Conservation (phyloP, 495 filamentous ascomycete genomes). For the Arthonia radiata region DNA sequence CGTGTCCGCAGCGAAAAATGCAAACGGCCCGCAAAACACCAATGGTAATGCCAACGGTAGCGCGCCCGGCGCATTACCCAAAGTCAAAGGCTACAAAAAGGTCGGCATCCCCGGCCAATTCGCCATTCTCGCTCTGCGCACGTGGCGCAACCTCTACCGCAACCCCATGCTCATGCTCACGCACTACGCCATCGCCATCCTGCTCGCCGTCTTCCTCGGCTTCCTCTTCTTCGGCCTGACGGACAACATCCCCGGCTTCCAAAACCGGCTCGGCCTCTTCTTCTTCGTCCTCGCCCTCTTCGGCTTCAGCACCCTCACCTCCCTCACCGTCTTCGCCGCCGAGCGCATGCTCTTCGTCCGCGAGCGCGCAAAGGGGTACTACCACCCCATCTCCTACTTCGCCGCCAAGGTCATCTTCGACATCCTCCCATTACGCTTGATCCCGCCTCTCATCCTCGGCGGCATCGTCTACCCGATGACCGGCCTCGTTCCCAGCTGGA, state of each 20-base stretch:
- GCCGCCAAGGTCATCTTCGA: conserved; percentile 84
- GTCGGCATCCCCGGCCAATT: conserved; percentile 63
- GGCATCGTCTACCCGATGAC: conserved; percentile 96
- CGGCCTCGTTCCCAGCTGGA: conserved; percentile 60
- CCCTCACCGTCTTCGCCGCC: conserved; percentile 75
- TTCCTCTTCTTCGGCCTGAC: conserved; percentile 92
- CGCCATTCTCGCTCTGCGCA: conserved; percentile 64
- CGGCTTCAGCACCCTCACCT: conserved; percentile 87
- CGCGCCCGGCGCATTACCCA: conserved; percentile 10
- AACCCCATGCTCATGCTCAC: conserved; percentile 98
- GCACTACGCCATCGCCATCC: conserved; percentile 94
- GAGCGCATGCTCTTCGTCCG: conserved; percentile 83
- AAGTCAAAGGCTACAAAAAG: conserved; percentile 58
- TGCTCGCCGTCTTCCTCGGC: conserved; percentile 80
- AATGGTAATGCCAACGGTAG: conserved; percentile 18
- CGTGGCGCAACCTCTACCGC: conserved; percentile 92
- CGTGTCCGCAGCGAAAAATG: conserved; percentile 28
- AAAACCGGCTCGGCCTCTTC: conserved; percentile 93
- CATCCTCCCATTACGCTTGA: conserved; percentile 75
- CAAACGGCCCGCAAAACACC: conserved; percentile 48
- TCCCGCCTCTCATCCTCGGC: conserved; percentile 93
- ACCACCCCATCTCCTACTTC: conserved; percentile 93
- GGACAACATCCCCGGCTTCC: conserved; percentile 89
- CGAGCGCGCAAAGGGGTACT: conserved; percentile 93
- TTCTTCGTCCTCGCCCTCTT: conserved; percentile 94